Percentiles rank a stretch among this genome's conserved stretches.
These are phyloP conservation scores for Fusarium phyllophilum DNA, from an alignment of 2,329 filamentous ascomycete species.

Conservation along the genomic window DNA sequence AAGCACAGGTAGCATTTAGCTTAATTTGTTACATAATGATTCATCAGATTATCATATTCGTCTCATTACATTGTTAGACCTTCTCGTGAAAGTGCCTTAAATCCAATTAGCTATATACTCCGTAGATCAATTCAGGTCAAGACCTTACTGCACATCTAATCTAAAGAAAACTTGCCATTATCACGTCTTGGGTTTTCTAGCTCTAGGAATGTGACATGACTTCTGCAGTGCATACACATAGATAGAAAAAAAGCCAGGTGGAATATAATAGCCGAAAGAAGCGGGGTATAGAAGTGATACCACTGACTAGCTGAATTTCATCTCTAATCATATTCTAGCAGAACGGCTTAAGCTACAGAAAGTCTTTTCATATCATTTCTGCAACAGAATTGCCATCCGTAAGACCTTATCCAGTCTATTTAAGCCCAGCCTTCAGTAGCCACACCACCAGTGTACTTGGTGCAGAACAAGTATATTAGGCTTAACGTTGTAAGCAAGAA, in stretches of 20 bases:
- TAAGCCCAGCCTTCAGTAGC: too few species aligned
- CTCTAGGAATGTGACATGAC: rapidly evolving
- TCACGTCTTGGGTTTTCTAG: not conserved
- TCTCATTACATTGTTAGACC: not conserved
- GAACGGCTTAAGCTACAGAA: not conserved
- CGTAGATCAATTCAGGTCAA: not conserved
- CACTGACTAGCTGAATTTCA: not conserved
- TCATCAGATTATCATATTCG: too few species aligned
- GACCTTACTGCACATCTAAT: not conserved
- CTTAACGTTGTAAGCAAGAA: not conserved
- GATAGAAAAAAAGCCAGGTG: not conserved
- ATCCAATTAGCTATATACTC: not conserved
- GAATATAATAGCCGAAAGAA: not conserved
- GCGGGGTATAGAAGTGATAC: not conserved
- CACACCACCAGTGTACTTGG: too few species aligned
- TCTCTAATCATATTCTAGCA: not conserved
- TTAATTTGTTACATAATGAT: too few species aligned
- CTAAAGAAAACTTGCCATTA: not conserved
- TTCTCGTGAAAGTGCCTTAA: not conserved
- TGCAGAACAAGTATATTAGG: not conserved
- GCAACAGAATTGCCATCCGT: not conserved
- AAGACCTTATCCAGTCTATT: too few species aligned
- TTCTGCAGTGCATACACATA: not conserved
- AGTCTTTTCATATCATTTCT: not conserved
- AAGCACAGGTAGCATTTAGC: too few species aligned